A percentile compares a stretch with the other conserved stretches of the same genome.
Conservation (phyloP, 164 flowering plant species). For the Tetracentron sinense region DNA sequence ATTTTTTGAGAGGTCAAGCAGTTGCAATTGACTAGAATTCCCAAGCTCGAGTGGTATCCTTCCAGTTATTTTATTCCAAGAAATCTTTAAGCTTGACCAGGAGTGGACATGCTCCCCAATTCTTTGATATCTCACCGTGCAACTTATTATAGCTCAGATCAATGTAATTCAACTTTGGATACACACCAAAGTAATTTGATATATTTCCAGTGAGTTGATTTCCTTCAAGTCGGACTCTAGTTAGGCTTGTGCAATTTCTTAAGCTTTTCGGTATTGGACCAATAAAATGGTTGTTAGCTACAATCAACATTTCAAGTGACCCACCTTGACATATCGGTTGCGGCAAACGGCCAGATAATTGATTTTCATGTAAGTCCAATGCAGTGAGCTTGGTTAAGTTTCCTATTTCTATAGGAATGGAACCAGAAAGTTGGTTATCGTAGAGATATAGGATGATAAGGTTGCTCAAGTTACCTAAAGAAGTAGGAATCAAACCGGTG, state of each 20-base stretch:
- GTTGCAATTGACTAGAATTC: neutral
- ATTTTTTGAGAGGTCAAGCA: neutral
- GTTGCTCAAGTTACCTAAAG: neutral
- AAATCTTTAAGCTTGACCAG: neutral
- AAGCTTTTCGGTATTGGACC: slow-evolving; percentile 1
- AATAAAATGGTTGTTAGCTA: neutral
- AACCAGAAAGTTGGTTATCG: neutral
- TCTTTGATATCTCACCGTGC: neutral
- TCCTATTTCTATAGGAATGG: neutral
- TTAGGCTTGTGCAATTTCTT: slow-evolving; percentile 1
- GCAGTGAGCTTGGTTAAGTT: neutral
- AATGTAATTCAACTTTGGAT: neutral
- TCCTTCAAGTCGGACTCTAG: slow-evolving; percentile 4
- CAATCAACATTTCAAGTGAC: neutral
- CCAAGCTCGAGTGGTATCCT: neutral
- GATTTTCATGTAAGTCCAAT: neutral
- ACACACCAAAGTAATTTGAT: neutral
- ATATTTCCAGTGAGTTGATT: neutral
- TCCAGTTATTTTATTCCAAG: neutral
- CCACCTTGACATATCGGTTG: neutral
- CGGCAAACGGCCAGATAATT: neutral
- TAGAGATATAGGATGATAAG: neutral
- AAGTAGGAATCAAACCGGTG: neutral
- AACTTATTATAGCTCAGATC: slow-evolving; percentile 2
- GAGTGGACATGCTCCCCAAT: neutral